These are phyloP conservation scores for Leccinum imitatum DNA, from an alignment of 768 basidiomycete genomes.

Conservation along the genomic window DNA sequence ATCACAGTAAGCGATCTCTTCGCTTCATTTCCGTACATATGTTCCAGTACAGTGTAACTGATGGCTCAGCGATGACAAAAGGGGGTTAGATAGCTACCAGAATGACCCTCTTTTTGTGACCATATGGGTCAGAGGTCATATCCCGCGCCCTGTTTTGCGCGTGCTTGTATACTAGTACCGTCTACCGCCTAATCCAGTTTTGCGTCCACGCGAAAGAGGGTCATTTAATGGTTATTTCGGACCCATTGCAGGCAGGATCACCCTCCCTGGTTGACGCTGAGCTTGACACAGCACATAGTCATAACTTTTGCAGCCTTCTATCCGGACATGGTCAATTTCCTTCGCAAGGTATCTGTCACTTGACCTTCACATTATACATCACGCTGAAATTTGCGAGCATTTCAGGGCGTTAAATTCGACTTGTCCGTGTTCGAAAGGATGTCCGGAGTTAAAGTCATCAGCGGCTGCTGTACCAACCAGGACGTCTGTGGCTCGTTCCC, in stretches of 20 bases:
- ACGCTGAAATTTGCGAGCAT: neutral
- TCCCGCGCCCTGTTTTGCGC: constrained; percentile 2
- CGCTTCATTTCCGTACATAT: neutral
- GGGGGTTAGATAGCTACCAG: constrained; percentile 3
- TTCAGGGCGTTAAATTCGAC: too few species aligned
- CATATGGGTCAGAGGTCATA: neutral
- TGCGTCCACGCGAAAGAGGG: neutral
- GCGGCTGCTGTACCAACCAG: too few species aligned
- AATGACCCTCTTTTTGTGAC: neutral
- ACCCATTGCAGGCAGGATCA: neutral
- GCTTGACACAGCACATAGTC: too few species aligned
- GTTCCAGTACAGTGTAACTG: constrained; percentile 9
- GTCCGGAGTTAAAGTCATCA: too few species aligned
- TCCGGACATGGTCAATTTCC: neutral
- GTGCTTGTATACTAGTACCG: constrained; percentile 14
- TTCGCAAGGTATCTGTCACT: neutral
- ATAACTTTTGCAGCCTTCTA: neutral
- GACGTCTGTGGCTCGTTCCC: too few species aligned
- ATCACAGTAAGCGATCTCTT: constrained; percentile 16
- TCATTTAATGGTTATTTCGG: neutral
- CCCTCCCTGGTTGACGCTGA: too few species aligned
- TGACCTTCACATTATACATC: neutral
- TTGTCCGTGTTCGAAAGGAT: too few species aligned
- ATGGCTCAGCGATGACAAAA: constrained; percentile 3
- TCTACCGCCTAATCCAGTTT: neutral